These are phyloP conservation scores for Exophiala xenobiotica DNA, from an alignment of 2,329 filamentous ascomycete species.

Conservation along the genomic window DNA sequence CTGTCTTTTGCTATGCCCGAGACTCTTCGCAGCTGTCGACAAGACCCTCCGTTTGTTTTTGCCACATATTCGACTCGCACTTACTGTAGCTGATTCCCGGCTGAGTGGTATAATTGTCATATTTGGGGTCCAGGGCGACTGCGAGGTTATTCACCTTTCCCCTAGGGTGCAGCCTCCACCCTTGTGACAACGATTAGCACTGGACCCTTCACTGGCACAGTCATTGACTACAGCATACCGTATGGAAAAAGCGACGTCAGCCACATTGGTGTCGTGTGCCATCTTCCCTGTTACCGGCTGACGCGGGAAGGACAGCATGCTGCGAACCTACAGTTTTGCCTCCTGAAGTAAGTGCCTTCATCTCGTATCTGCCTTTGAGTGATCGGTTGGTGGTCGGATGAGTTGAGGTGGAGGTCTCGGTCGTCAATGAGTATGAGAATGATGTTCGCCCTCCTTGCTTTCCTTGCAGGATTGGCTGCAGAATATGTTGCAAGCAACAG, in stretches of 20 bases:
- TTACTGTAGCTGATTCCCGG: conserved; percentile 36
- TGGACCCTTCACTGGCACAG: no score
- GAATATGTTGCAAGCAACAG: not conserved
- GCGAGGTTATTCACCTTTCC: conserved; percentile 33
- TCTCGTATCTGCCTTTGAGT: not conserved
- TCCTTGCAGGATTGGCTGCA: not conserved
- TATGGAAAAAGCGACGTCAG: not conserved
- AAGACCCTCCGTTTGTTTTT: no score
- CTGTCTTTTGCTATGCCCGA: no score
- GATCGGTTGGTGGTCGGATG: not conserved
- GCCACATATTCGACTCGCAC: no score
- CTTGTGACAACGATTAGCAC: no score
- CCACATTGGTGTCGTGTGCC: not conserved
- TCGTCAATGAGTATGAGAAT: not conserved
- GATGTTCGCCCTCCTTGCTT: not conserved
- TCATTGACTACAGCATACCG: no score
- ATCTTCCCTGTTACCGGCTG: not conserved
- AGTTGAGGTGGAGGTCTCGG: not conserved
- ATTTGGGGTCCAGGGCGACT: conserved; percentile 34
- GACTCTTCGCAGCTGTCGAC: no score
- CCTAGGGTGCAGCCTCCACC: conserved; percentile 37
- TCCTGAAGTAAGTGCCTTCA: not conserved
- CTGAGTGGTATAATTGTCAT: conserved; percentile 32
- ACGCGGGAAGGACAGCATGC: not conserved
- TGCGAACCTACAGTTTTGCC: not conserved